phyloP scores from a whole-genome alignment of 2,329 filamentous ascomycete species.

The Trichophyton equinum region DNA sequence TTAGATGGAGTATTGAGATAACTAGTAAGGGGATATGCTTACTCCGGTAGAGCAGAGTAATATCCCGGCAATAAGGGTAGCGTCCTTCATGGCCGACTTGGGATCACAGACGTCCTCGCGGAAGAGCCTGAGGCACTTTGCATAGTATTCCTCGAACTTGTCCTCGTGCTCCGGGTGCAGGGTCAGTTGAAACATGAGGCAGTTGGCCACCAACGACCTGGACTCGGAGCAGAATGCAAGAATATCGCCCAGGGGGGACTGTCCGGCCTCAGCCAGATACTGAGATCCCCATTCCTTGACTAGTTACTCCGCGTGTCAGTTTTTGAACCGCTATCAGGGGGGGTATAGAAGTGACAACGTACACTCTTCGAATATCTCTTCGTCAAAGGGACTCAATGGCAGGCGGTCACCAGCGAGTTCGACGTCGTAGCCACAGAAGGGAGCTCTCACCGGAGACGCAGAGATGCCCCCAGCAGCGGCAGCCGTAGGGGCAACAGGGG shows the following conservation, averaged over 20 bases:
- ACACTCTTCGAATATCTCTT: conserved; percentile 11
- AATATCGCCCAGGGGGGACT: conserved; percentile 8
- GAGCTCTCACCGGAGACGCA: neutral
- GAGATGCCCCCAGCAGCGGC: neutral
- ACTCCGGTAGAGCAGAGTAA: conserved; percentile 9
- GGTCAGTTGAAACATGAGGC: conserved; percentile 11
- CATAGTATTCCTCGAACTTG: conserved; percentile 9
- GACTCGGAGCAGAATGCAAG: conserved; percentile 8
- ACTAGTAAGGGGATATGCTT: too few species aligned
- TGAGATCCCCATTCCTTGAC: conserved; percentile 11
- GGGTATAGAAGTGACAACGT: neutral
- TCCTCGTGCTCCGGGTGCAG: conserved; percentile 9
- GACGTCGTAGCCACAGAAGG: neutral
- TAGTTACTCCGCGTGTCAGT: neutral
- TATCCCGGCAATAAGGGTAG: conserved; percentile 10
- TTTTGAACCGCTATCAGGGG: neutral
- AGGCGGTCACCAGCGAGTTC: neutral
- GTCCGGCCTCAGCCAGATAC: conserved; percentile 8
- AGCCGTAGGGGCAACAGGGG: neutral
- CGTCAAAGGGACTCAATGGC: conserved; percentile 8
- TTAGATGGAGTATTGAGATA: too few species aligned
- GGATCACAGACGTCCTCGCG: conserved; percentile 10
- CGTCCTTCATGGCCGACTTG: conserved; percentile 4
- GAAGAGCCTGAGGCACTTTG: conserved; percentile 7
- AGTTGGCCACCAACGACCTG: conserved; percentile 11